Conservation (phyloP, 2,329 filamentous ascomycete species). For the Microthyrium microscopicum region DNA sequence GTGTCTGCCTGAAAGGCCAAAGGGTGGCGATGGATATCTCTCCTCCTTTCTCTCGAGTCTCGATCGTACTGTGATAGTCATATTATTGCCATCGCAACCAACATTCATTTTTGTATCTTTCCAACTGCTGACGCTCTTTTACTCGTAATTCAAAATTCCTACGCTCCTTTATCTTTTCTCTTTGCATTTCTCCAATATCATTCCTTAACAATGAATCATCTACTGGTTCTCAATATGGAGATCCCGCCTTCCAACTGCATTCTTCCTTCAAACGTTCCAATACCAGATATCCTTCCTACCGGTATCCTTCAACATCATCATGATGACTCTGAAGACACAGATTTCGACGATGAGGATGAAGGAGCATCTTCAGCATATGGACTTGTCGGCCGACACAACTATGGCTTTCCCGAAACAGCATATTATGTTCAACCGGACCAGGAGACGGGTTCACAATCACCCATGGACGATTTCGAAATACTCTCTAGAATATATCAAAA, state of each 20-base stretch:
- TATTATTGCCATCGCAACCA: background rate
- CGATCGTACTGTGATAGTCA: background rate
- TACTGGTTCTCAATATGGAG: background rate
- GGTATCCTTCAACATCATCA: background rate
- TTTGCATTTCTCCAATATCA: constrained; percentile 2
- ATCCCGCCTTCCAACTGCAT: background rate
- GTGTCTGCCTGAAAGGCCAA: constrained; percentile 1
- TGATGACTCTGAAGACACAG: constrained; percentile 1
- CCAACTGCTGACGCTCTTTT: background rate
- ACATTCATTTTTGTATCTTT: background rate
- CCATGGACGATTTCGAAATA: constrained; percentile 9
- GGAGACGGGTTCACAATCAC: constrained; percentile 1
- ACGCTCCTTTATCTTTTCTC: background rate
- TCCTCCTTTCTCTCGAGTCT: background rate
- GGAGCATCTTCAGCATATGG: background rate
- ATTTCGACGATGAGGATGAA: background rate
- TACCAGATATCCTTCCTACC: background rate
- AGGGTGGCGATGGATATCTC: background rate
- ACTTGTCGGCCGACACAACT: too few species aligned
- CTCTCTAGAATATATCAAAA: constrained; percentile 11
- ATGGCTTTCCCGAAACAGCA: too few species aligned
- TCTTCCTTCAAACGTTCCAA: background rate
- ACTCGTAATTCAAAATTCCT: background rate
- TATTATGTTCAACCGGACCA: too few species aligned
- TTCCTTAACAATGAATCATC: constrained; percentile 5